Base-by-base conservation (phyloP, 768 basidiomycete species). In the Hericium alpestre region DNA sequence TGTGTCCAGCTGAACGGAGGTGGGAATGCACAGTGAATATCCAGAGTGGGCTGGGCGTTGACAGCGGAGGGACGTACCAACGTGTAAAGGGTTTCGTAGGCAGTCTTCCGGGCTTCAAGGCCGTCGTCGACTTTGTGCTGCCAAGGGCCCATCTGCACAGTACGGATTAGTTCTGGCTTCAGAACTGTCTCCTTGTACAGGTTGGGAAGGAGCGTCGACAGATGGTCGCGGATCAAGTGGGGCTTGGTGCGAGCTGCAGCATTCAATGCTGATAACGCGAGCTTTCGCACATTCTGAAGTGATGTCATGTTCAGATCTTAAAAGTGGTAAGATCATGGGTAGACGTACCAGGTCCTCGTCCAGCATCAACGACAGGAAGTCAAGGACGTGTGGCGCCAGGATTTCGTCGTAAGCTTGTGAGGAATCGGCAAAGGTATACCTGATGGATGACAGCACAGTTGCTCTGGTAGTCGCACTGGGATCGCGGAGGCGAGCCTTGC, bases 141-240 rank as follows among this genome's bases (percentile, higher is more conserved):
- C 93, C 93, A 96, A 2, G 93, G 93, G 20, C 93, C 93, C 93
- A 96, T 96, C 66, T 93, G 90, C 12, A 96, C 93, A 1, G 88
- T 90, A 32, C 89, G 83, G 65, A 95, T 85, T 58, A 93, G 82
- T 1, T 84, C 78, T 2, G 80, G 77, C 60, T 90, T 92, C 67
- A 93, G 72, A 39, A 77, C 66, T 0, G 94, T 96, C 72, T 97
- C 92, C 39, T 81, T 77, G 71, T 96, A 97, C 25, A 99, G 74
- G 56, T 78, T 80, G 0, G 93, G 93, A 50, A 96, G 74, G 4
- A 99, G 77, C 0, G 77, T 66, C 9, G 76, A 68, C 23, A 98
- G 76, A 62, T 95, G 90, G 15, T 94, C 92, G 38, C 88, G 80
- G 65, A 99, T 81, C 39, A 98, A 80, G 67, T 95, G 82, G 0